These are phyloP conservation scores for Ophiostoma triangulosporum DNA, from an alignment of 2,329 filamentous ascomycete genomes.

Conservation along the genomic window DNA sequence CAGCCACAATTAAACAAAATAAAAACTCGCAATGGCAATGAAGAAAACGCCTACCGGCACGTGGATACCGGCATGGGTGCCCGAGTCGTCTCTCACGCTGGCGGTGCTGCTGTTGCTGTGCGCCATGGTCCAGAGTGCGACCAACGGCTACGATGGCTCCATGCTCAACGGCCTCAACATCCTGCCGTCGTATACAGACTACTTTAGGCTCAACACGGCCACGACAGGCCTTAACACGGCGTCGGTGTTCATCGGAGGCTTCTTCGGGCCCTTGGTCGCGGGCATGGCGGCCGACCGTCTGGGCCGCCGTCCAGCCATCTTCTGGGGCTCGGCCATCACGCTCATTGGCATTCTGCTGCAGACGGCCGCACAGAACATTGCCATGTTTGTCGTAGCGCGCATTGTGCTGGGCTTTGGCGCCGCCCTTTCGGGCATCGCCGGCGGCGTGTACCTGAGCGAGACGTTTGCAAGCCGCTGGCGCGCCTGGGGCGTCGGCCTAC, in stretches of 20 bases:
- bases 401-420: constrained; percentile 22
- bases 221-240: constrained; percentile 28
- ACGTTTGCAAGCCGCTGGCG: constrained; percentile 31
- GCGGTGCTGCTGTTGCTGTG: constrained; percentile 29
- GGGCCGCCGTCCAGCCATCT: constrained; percentile 30
- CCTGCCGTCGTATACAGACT: constrained; percentile 17
- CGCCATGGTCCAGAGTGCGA: constrained; percentile 23
- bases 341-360: constrained; percentile 26
- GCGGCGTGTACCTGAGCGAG: constrained; percentile 20
- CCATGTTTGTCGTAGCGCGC: constrained; percentile 20
- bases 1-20: no score
- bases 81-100: constrained; percentile 26
- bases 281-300: constrained; percentile 32
- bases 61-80: constrained; percentile 33
- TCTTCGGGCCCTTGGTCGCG: constrained; percentile 30
- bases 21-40: no score
- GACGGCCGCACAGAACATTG: constrained; percentile 21
- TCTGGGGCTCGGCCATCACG: constrained; percentile 27
- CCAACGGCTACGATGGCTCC: constrained; percentile 31
- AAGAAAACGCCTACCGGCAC: constrained; percentile 26
- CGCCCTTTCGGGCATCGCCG: constrained; percentile 14
- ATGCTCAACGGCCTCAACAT: constrained; percentile 43
- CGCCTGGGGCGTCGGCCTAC: constrained; percentile 26
- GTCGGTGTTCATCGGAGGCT: constrained; percentile 32
- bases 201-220: constrained; percentile 20